A percentile compares a stretch with the other conserved stretches of the same genome.
These are phyloP conservation scores for Epichloe hybrida DNA, from an alignment of 2,329 filamentous ascomycete genomes.

Conservation along the genomic window DNA sequence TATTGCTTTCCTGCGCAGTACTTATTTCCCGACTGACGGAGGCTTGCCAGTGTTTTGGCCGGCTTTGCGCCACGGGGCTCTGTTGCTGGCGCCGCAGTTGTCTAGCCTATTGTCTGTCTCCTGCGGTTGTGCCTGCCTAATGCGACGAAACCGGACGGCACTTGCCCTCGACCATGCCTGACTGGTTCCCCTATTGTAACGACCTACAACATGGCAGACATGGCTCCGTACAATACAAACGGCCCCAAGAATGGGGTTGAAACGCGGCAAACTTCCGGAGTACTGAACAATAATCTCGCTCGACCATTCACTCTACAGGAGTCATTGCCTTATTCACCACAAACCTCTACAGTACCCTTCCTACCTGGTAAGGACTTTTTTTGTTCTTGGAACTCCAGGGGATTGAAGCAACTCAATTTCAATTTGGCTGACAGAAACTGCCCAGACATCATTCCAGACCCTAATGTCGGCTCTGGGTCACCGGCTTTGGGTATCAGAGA, in stretches of 20 bases:
- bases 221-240: conserved; percentile 18
- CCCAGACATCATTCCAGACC: conserved; percentile 52
- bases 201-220: conserved; percentile 17
- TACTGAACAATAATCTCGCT: conserved; percentile 14
- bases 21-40: background rate
- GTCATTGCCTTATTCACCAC: conserved; percentile 69
- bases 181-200: conserved; percentile 15
- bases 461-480: conserved; percentile 43
- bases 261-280: conserved; percentile 11
- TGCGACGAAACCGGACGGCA: conserved; percentile 15
- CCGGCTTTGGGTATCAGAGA: conserved; percentile 36
- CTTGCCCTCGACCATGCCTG: conserved; percentile 18
- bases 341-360: conserved; percentile 69
- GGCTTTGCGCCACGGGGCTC: background rate
- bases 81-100: conserved; percentile 1
- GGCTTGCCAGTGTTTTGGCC: background rate
- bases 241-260: conserved; percentile 21
- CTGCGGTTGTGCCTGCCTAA: conserved; percentile 9
- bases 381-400: background rate
- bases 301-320: conserved; percentile 54
- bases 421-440: background rate
- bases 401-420: background rate
- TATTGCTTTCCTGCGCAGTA: background rate
- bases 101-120: conserved; percentile 3
- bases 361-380: conserved; percentile 45